Evolutionary conservation across 495 filamentous ascomycete species (phyloP).

Genomic region (Podospora conica): DNA sequence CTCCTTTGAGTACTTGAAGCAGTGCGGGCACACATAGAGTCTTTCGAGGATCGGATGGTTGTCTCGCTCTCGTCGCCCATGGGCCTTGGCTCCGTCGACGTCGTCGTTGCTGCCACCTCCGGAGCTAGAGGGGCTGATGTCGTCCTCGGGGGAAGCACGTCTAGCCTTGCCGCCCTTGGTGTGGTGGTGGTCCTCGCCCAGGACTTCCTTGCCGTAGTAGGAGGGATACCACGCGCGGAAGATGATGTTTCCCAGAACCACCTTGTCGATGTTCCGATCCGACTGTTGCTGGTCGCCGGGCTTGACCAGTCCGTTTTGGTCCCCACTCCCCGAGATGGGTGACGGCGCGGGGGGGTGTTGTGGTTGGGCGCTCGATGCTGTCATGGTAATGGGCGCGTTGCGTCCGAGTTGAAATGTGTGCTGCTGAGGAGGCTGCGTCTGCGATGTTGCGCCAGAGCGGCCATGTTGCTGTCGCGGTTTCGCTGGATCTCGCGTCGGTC

Average conservation of each 20-base stretch:
- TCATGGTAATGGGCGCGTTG: slow-evolving; percentile 21
- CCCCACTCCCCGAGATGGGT: slow-evolving; percentile 15
- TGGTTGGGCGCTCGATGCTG: slow-evolving; percentile 17
- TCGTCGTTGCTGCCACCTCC: slow-evolving; percentile 18
- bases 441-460: neutral
- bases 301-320: neutral
- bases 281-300: slow-evolving; percentile 7
- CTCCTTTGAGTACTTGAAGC: slow-evolving; percentile 86
- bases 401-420: slow-evolving; percentile 20
- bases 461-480: neutral
- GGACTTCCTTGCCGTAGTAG: slow-evolving; percentile 72
- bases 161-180: slow-evolving; percentile 19
- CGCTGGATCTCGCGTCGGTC: neutral
- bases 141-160: slow-evolving; percentile 8
- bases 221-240: slow-evolving; percentile 74
- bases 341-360: slow-evolving; percentile 9
- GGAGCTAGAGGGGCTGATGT: slow-evolving; percentile 4
- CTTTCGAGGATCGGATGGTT: slow-evolving; percentile 44
- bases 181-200: slow-evolving; percentile 33
- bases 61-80: slow-evolving; percentile 25
- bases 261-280: slow-evolving; percentile 64
- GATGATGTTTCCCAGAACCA: slow-evolving; percentile 65
- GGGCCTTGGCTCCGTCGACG: slow-evolving; percentile 32
- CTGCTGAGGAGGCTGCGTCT: slow-evolving; percentile 7
- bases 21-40: slow-evolving; percentile 85